phyloP scores from a whole-genome alignment of 2,329 filamentous ascomycete genomes.

The Ophiocordyceps sinensis region DNA sequence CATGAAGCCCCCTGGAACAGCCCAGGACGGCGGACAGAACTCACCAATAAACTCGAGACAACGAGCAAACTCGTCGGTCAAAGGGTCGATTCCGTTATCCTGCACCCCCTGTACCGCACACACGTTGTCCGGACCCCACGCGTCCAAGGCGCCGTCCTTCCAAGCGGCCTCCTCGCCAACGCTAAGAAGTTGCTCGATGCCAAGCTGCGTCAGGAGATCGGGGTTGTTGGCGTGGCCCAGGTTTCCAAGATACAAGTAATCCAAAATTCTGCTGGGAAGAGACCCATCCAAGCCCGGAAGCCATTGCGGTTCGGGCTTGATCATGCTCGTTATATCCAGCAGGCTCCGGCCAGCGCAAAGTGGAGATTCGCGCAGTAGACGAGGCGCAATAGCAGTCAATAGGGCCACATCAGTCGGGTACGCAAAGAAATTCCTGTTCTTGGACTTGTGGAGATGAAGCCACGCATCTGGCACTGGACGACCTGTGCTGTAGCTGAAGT shows the following conservation, averaged over 20 bases:
- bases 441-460: constrained; percentile 68
- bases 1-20: background rate
- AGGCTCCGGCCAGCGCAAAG: constrained; percentile 30
- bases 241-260: constrained; percentile 95
- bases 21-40: background rate
- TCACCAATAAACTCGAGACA: constrained; percentile 87
- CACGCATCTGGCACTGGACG: constrained; percentile 71
- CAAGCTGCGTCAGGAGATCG: constrained; percentile 61
- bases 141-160: constrained; percentile 53
- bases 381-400: constrained; percentile 60
- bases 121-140: constrained; percentile 66
- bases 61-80: constrained; percentile 71
- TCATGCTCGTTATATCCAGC: constrained; percentile 35
- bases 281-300: constrained; percentile 75
- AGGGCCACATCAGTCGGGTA: constrained; percentile 83
- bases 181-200: constrained; percentile 77
- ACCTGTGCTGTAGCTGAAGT: constrained; percentile 84
- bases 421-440: constrained; percentile 86
- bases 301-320: constrained; percentile 59
- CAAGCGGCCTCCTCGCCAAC: constrained; percentile 82
- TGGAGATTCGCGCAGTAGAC: constrained; percentile 61
- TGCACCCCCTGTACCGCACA: constrained; percentile 76
- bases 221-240: constrained; percentile 89
- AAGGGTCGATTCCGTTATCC: constrained; percentile 89
- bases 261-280: constrained; percentile 72